Base-by-base conservation (phyloP, 73 alveolate species). In the Paramecium sonneborni region DNA sequence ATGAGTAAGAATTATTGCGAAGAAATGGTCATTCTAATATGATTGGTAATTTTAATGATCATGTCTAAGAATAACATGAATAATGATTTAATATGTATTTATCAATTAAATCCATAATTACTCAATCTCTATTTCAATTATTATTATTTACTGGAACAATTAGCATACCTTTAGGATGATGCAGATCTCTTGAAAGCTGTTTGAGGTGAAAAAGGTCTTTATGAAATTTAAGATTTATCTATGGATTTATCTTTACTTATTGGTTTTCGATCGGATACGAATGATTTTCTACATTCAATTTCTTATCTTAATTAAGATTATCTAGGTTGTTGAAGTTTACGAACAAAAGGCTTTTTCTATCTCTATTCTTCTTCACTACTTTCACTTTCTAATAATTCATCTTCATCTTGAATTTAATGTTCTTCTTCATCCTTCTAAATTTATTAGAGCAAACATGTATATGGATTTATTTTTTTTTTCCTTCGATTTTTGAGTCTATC, bases 391-490 rank as follows among this genome's bases (percentile, higher is more conserved):
- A 79, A 38, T 44, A 79, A 79, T 12, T 79, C 90, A 46, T 79
- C 90, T 21, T 43, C 90, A 41, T 79, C 90, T 11, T 79, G 18
- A 2, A 79, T 24, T 46, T 79, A 3, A 79, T 79, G 90, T 26
- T 79, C 41, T 43, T 79, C 90, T 79, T 79, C 90, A 79, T 79
- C 90, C 52, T 79, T 30, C 41, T 79, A n/a, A 8, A 79, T 79
- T 24, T 79, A n/a, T 43, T 79, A 30, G 15, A 79, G 5, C 30
- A 79, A 5, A 46, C 46, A 41, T 8, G 34, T 34, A 39, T 39
- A 79, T 43, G 48, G 74, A 30, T 79, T 44, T 6, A 44, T 39
- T 79, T 24, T 39, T 12, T 34, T 79, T 24, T 46, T 46, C 28
- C 70, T 88, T 24, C 87, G 43, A 34, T 88, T 69, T 44, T 69